Evolutionary conservation across 2,329 filamentous ascomycete species (phyloP), one percentile per base, ranked within the genome.

Genomic region (Talaromyces sp.): DNA sequence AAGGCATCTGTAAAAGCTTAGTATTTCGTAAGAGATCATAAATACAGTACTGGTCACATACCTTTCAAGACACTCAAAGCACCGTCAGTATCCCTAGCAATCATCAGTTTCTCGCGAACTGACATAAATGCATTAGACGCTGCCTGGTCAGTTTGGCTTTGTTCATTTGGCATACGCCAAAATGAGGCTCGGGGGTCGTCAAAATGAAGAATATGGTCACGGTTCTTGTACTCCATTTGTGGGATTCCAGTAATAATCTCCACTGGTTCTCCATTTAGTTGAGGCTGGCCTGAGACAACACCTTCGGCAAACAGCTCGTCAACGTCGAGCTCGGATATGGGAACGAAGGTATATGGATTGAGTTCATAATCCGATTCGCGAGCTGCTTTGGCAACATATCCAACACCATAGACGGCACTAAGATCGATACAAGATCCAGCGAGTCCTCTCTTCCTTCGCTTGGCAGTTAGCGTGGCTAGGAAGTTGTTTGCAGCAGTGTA

Each of bases 291-390:
- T 28, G 25, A 3, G 25, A 28, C 25, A 28, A 28, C 25, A 7
- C 4, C 25, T 28, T 28, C 25, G 7, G 25, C 3, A 28, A 28
- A 28, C 25, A 4, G 25, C 25, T 28, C 25, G 25, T 28, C 25
- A 28, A 28, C 25, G 7, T 28, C 25, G 3, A 4, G 25, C 25
- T 28, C 25, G 7, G 25, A 28, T 28, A 28, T 28, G 25, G 25
- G 51, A 80, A 2, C 79, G 80, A 37, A 50, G 5, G 45, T 35
- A 15, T 33, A 36, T 39, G 21, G 41, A 19, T 45, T 45, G 17
- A 45, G 41, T 28, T 45, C 41, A 13, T 46, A 31, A 43, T 25
- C 35, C 11, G n/a, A 41, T 33, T 57, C 46, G 28, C 21, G 25
- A 2, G 35, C 43, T 2, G 41, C 41, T 45, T 46, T 33, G 17